Percentiles rank a stretch among this genome's conserved stretches.
Evolutionary conservation across 2,329 filamentous ascomycete genomes (phyloP).

Genomic region (Xylaria sp.): DNA sequence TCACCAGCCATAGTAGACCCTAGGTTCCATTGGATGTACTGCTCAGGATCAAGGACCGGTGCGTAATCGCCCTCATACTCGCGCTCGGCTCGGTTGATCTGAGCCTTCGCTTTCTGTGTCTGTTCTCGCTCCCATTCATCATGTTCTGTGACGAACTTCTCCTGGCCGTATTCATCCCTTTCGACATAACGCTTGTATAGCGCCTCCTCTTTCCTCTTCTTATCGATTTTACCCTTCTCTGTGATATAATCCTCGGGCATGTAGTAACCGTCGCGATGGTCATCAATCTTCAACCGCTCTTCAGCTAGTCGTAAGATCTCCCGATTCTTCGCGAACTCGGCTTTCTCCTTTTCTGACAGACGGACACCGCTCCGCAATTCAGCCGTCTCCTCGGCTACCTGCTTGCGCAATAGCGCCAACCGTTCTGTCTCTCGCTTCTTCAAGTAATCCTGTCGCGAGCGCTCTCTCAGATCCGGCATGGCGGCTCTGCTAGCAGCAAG

Average conservation of each 20-base stretch:
- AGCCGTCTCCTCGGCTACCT: conserved; percentile 82
- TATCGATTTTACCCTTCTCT: conserved; percentile 83
- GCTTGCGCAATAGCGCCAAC: conserved; percentile 77
- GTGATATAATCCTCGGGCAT: conserved; percentile 95
- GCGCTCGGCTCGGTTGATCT: conserved; percentile 69
- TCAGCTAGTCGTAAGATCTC: conserved; percentile 78
- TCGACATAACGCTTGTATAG: conserved; percentile 90
- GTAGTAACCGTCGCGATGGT: conserved; percentile 84
- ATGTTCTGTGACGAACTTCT: conserved; percentile 86
- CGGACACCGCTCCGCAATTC: conserved; percentile 72
- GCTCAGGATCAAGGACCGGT: conserved; percentile 85
- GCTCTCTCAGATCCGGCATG: conserved; percentile 73
- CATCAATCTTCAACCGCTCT: conserved; percentile 80
- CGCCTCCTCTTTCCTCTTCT: conserved; percentile 80
- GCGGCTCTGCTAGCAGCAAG: conserved; percentile 61
- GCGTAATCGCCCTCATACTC: conserved; percentile 81
- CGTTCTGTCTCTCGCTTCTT: conserved; percentile 87
- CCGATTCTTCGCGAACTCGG: conserved; percentile 82
- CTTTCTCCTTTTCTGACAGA: conserved; percentile 72
- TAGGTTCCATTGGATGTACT: conserved; percentile 79
- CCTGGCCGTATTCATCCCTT: conserved; percentile 77
- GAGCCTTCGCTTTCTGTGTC: conserved; percentile 77
- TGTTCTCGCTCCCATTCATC: conserved; percentile 96
- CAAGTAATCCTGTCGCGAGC: conserved; percentile 86
- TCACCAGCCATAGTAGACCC: conserved; percentile 70